Evolutionary conservation across 805 yeast genomes (phyloP), one percentile per base, ranked within the genome.

Genomic region (Kuraishia floccosa): DNA sequence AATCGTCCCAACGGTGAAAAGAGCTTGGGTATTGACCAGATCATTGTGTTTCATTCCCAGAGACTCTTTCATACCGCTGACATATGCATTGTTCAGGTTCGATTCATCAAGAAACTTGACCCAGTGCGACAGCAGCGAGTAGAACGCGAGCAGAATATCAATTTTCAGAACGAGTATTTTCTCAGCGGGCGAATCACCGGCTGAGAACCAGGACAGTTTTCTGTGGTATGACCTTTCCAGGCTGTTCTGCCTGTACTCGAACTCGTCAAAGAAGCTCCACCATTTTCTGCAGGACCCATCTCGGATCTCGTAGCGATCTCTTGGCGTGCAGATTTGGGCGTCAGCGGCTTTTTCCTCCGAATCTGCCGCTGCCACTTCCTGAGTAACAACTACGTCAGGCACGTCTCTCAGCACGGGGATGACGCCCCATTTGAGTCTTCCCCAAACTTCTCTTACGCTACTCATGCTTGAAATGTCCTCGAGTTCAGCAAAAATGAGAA

Each of bases 31-130:
- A 35, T 59, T 56, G 40, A 68, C 67, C 38, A 59, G 63, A 34
- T 69, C 65, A 44, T 75, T 68, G 8, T 81, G 82, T 33, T 59
- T 43, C 66, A 79, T 65, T 4, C 60, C 58, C 22, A 77, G 52
- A 28, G 59, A 74, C 39, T 66, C 73, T 35, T 64, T 51, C 70
- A 79, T 61, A 13, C 81, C 79, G 12, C 76, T 65, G 24, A 72
- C 75, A 42, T 76, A 78, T 1, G 84, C 85, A 43, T 76, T 73
- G 36, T 64, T 65, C 34, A 72, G 54, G 47, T 77, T 78, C 28
- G 69, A 18, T 12, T 18, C 18, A 25, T 28, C 31, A n/a, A 28
- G 25, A 9, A 11, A 19, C n/a, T 19, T 24, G n/a, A 30, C 13
- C 14, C 23, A 30, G 61, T 3, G 41, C 50, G 27, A 38, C 51